These are phyloP conservation scores for Thozetella sp. DNA, from an alignment of 495 filamentous ascomycete species.

Conservation along the genomic window DNA sequence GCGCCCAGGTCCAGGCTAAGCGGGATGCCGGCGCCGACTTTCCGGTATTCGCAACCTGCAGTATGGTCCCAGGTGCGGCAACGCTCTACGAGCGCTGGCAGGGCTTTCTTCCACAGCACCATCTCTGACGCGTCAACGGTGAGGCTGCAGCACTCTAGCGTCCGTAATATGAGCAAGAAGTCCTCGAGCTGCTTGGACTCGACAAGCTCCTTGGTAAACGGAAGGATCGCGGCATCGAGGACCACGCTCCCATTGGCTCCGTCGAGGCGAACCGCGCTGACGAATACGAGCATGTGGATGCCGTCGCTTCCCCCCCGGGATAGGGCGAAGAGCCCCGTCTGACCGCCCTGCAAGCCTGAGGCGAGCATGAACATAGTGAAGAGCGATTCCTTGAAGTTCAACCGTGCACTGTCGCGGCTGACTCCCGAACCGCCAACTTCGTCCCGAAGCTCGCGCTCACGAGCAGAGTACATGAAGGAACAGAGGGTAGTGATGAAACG, in stretches of 20 bases:
- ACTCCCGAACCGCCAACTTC: constrained; percentile 2
- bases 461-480: constrained; percentile 35
- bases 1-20: constrained; percentile 22
- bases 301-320: constrained; percentile 21
- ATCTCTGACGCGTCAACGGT: constrained; percentile 43
- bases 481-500: constrained; percentile 35
- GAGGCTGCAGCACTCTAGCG: constrained; percentile 25
- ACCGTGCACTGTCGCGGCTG: constrained; percentile 20
- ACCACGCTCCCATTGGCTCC: constrained; percentile 39
- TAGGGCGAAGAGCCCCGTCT: constrained; percentile 37
- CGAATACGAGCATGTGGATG: constrained; percentile 40
- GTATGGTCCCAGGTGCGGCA: constrained; percentile 55
- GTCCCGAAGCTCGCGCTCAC: constrained; percentile 36
- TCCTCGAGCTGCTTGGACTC: constrained; percentile 18
- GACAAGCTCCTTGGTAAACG: constrained; percentile 30
- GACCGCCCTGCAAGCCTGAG: constrained; percentile 36
- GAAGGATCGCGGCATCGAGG: constrained; percentile 49
- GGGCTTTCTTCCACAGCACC: constrained; percentile 46
- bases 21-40: constrained; percentile 19
- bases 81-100: constrained; percentile 53
- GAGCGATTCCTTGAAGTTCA: constrained; percentile 51
- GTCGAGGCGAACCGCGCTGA: constrained; percentile 40
- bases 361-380: constrained; percentile 44
- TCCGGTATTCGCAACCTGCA: constrained; percentile 48
- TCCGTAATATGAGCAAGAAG: constrained; percentile 26